Evolutionary conservation across 2,329 filamentous ascomycete species (phyloP).

Genomic region (Neonectria magnoliae): DNA sequence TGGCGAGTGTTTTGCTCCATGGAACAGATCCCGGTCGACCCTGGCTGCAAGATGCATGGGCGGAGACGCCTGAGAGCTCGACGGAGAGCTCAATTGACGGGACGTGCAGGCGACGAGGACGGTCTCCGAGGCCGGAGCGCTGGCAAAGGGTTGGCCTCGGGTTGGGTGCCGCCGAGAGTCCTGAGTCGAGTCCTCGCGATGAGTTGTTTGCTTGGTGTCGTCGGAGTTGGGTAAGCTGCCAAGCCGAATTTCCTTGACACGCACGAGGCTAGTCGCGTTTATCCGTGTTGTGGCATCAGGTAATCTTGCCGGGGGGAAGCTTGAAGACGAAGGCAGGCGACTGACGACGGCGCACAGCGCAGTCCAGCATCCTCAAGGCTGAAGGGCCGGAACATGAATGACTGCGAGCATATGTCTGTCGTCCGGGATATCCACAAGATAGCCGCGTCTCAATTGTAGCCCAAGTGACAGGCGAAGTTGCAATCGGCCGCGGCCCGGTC

Average conservation of each 20-base stretch:
- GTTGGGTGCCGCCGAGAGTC: conserved; percentile 16
- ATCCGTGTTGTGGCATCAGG: conserved; percentile 16
- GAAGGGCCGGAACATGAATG: background rate
- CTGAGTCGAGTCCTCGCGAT: conserved; percentile 13
- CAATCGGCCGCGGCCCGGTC: conserved; percentile 2
- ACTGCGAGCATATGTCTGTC: background rate
- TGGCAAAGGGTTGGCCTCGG: conserved; percentile 11
- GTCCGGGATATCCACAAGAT: background rate
- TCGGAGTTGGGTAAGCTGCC: conserved; percentile 10
- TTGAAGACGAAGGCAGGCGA: background rate
- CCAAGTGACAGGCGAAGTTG: conserved; percentile 2
- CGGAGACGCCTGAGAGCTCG: conserved; percentile 8
- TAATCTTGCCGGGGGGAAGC: conserved; percentile 5
- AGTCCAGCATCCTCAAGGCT: conserved; percentile 10
- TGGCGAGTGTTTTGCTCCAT: conserved; percentile 25
- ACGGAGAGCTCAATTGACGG: conserved; percentile 2
- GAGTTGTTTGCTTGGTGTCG: conserved; percentile 11
- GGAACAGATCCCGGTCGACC: conserved; percentile 36
- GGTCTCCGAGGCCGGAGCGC: conserved; percentile 19
- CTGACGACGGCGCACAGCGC: conserved; percentile 4
- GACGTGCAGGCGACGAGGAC: background rate
- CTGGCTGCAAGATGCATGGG: conserved; percentile 39
- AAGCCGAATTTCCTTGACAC: conserved; percentile 3
- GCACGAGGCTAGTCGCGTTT: conserved; percentile 19
- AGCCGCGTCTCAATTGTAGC: background rate